Percentiles rank a stretch among this genome's conserved stretches.
These are phyloP conservation scores for Cladosporium austrohemisphaericum DNA, from an alignment of 2,329 filamentous ascomycete genomes.

Conservation along the genomic window DNA sequence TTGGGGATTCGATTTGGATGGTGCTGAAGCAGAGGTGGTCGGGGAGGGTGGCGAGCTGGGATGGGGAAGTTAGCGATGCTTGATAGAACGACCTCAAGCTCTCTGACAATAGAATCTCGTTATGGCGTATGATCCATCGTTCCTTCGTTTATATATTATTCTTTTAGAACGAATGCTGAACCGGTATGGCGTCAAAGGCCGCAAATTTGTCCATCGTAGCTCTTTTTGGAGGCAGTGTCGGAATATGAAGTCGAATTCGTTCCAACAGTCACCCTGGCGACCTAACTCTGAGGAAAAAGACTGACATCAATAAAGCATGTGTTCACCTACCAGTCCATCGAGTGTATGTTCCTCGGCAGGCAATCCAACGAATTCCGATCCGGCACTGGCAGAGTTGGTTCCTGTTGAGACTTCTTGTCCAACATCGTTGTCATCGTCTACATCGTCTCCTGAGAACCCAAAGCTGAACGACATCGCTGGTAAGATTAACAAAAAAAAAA, in stretches of 20 bases:
- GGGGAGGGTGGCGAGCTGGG: conserved; percentile 57
- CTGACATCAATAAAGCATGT: background rate
- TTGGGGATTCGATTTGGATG: conserved; percentile 58
- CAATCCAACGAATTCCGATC: conserved; percentile 9
- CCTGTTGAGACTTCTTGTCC: conserved; percentile 10
- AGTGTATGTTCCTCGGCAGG: conserved; percentile 37
- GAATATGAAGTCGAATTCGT: too few relatives aligned
- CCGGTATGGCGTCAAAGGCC: too few relatives aligned
- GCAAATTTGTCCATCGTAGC: too few relatives aligned
- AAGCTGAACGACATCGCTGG: conserved; percentile 54
- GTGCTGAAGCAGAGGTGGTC: conserved; percentile 69
- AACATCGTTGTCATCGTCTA: conserved; percentile 43
- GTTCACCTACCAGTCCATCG: conserved; percentile 47
- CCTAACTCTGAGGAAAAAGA: background rate
- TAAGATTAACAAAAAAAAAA: too few relatives aligned
- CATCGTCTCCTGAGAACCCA: conserved; percentile 57
- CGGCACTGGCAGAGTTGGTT: background rate
- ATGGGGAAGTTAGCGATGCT: conserved; percentile 4
- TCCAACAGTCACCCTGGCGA: too few relatives aligned
- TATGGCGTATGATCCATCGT: too few relatives aligned
- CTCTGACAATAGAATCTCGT: too few relatives aligned
- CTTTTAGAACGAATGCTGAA: too few relatives aligned
- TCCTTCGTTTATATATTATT: too few relatives aligned
- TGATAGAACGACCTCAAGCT: too few relatives aligned
- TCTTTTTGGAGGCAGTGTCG: too few relatives aligned